Conservation (phyloP, 2,329 filamentous ascomycete species). For the Pseudogymnoascus sp. region DNA sequence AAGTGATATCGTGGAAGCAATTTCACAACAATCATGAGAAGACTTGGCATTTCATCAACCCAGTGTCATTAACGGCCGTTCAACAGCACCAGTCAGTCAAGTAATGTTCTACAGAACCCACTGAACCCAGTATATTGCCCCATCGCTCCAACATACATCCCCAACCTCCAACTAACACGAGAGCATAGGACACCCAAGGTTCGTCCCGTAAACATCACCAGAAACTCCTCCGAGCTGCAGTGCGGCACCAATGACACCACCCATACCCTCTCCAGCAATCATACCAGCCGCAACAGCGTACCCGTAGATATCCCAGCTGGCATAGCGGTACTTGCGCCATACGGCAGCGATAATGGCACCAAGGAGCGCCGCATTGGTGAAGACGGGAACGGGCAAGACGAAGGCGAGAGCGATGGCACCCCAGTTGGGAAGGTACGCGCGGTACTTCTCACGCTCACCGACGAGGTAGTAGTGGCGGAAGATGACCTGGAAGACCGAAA, state of each 20-base stretch:
- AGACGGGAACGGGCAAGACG: conserved; percentile 47
- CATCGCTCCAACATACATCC: not conserved
- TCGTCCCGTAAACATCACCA: conserved; percentile 28
- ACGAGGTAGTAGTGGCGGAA: conserved; percentile 47
- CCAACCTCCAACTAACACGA: not conserved
- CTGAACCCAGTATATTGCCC: not conserved
- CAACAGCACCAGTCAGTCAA: not conserved
- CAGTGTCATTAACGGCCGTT: not conserved
- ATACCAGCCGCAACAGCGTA: conserved; percentile 53
- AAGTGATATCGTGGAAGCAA: not conserved
- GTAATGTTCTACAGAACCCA: not conserved
- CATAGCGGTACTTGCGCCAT: conserved; percentile 47
- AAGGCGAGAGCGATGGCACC: conserved; percentile 53
- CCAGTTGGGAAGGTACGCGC: conserved; percentile 52
- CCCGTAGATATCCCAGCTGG: conserved; percentile 48
- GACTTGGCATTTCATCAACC: not conserved
- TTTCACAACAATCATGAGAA: not conserved
- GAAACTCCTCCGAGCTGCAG: conserved; percentile 29
- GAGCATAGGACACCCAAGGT: conserved; percentile 25
- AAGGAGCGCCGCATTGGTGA: conserved; percentile 50
- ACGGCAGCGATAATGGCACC: conserved; percentile 43
- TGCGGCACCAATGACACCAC: conserved; percentile 51
- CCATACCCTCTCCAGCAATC: conserved; percentile 56
- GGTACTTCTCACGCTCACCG: conserved; percentile 45
- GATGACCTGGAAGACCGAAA: conserved; percentile 44